Evolutionary conservation across 495 filamentous ascomycete species (phyloP).

Genomic region (Tirmania nivea): DNA sequence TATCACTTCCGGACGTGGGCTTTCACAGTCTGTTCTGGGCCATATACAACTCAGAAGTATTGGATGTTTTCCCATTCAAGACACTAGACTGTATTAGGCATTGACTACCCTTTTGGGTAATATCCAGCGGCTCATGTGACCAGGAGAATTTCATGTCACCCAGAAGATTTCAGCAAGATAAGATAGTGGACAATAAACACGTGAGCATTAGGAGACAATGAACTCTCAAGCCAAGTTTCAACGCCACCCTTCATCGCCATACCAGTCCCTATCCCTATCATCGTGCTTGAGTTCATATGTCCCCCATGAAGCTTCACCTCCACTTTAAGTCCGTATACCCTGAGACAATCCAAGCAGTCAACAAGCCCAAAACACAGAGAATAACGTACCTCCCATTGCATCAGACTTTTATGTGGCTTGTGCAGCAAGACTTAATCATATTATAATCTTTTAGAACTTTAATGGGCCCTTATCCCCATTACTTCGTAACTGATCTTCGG

Average conservation of each 20-base stretch:
- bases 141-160: too few relatives aligned
- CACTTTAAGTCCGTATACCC: neutral
- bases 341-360: too few relatives aligned
- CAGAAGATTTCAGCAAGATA: too few relatives aligned
- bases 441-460: constrained; percentile 24
- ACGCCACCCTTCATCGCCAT: constrained; percentile 46
- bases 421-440: constrained; percentile 35
- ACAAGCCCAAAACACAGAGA: neutral
- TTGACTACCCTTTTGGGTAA: too few relatives aligned
- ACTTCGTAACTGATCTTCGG: neutral
- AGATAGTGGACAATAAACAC: too few relatives aligned
- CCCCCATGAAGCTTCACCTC: neutral
- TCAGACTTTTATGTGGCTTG: constrained; percentile 45
- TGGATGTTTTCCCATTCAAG: too few relatives aligned
- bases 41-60: too few relatives aligned
- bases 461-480: neutral
- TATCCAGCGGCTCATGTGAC: too few relatives aligned
- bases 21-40: too few relatives aligned
- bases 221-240: constrained; percentile 31
- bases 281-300: neutral
- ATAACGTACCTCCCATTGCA: constrained; percentile 41
- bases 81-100: too few relatives aligned
- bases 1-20: too few relatives aligned
- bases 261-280: constrained; percentile 35
- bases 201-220: too few relatives aligned